Evolutionary conservation across 371 early-diverging fungal species (phyloP), one percentile per base, ranked within the genome.

Genomic region (Globomyces sp.): DNA sequence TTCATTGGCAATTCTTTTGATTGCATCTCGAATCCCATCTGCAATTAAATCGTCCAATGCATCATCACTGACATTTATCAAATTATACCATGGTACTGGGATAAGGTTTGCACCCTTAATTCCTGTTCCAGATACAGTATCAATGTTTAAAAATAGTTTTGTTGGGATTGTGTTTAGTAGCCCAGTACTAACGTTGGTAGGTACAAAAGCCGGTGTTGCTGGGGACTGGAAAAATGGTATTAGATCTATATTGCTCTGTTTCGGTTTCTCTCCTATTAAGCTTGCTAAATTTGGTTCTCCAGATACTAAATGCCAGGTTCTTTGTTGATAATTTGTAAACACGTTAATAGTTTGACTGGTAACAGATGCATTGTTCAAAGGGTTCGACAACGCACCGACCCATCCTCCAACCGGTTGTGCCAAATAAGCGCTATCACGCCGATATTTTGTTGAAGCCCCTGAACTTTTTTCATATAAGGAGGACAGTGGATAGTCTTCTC

Each of bases 391-490:
- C 39, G 50, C 52, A 44, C 48, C 60, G 42, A 68, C 11, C 75
- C 75, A 74, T 3, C 75, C 75, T 9, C 69, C 71, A 42, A 69
- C 50, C 3, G 72, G 72, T 10, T 69, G 67, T 6, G 72, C 63
- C 44, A 61, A 58, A 48, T 48, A 69, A 36, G 75, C 67, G 57
- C 47, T 43, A 46, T 60, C 61, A 5, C 48, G 50, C 36, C 36
- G 8, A 9, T 46, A 6, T 6, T 60, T 59, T 53, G 41, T 57
- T 58, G 9, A 58, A 24, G 50, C 61, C 0, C 6, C 44, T 57
- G 44, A 61, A 51, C 39, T 57, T 49, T 45, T 74, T 73, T 63
- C 63, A 11, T 63, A 63, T 37, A 43, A 34, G 6, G 40, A 3
- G 3, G 63, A 63, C n/a, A 40, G 36, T 10, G 63, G 63, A 63